These are phyloP conservation scores for Nannizziopsis barbatae DNA, from an alignment of 2,329 filamentous ascomycete species.

Conservation along the genomic window DNA sequence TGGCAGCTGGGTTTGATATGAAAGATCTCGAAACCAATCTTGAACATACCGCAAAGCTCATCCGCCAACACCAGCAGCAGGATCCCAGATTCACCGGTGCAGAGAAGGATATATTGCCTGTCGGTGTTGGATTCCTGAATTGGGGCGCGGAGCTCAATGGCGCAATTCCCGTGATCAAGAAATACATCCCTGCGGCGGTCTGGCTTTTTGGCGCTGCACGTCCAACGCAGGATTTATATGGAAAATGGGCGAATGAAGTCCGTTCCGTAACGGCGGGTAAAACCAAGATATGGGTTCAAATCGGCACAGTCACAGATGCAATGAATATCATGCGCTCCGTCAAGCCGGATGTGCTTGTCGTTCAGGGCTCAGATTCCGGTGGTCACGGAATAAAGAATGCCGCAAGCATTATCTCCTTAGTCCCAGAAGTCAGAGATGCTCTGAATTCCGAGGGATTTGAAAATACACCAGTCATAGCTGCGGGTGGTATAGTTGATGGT, in stretches of 20 bases:
- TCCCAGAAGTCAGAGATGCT: slow-evolving; percentile 42
- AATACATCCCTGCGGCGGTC: slow-evolving; percentile 28
- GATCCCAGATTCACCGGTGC: not conserved
- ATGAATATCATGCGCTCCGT: slow-evolving; percentile 25
- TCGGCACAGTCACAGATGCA: slow-evolving; percentile 42
- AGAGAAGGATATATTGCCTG: slow-evolving; percentile 22
- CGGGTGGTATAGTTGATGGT: slow-evolving; percentile 45
- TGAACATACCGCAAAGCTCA: slow-evolving; percentile 20
- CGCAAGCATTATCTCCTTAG: slow-evolving; percentile 38
- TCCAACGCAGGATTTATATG: slow-evolving; percentile 22
- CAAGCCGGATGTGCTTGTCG: slow-evolving; percentile 41
- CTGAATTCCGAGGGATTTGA: slow-evolving; percentile 20
- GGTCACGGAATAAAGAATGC: slow-evolving; percentile 41
- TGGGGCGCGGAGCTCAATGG: slow-evolving; percentile 27
- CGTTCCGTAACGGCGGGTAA: slow-evolving; percentile 27
- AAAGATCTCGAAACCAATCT: slow-evolving; percentile 24
- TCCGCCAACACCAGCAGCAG: slow-evolving; percentile 8
- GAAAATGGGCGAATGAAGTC: slow-evolving; percentile 32
- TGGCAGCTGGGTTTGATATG: slow-evolving; percentile 46
- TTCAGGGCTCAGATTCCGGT: slow-evolving; percentile 46
- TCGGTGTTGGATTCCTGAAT: slow-evolving; percentile 33
- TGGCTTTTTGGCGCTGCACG: slow-evolving; percentile 33
- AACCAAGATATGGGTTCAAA: slow-evolving; percentile 44
- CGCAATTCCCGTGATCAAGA: slow-evolving; percentile 22
- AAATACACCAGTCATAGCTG: slow-evolving; percentile 39